phyloP scores from a whole-genome alignment of 495 filamentous ascomycete genomes.

The Penicillium salamii region DNA sequence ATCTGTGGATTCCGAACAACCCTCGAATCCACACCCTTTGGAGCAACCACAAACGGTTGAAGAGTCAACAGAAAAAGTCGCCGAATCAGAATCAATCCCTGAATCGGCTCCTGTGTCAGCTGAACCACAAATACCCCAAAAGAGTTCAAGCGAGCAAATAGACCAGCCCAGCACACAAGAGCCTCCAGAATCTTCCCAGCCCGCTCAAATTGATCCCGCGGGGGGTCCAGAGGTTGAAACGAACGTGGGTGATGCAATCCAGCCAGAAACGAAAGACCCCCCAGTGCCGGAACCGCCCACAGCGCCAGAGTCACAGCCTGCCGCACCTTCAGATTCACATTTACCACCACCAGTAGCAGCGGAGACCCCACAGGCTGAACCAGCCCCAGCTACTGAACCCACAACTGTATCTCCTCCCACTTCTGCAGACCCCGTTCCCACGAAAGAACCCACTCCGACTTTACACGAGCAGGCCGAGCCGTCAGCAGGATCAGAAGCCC shows the following conservation, averaged over 20 bases:
- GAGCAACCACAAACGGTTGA: background rate
- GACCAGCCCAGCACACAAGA: background rate
- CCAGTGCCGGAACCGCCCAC: background rate
- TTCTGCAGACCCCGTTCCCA: background rate
- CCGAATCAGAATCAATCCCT: background rate
- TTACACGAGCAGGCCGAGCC: background rate
- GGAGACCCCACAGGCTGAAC: background rate
- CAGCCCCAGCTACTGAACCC: background rate
- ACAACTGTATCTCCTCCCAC: background rate
- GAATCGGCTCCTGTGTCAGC: background rate
- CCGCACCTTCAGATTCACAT: background rate
- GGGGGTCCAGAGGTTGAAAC: background rate
- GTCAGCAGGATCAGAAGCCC: background rate
- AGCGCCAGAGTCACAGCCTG: background rate
- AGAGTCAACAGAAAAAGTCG: background rate
- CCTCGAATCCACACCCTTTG: constrained; percentile 6
- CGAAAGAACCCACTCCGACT: background rate
- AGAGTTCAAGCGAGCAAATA: background rate
- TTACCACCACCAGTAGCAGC: background rate
- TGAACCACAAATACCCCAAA: background rate
- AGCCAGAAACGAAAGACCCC: background rate
- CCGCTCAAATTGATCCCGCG: no score
- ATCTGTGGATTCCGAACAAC: constrained; percentile 6
- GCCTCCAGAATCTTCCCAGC: background rate
- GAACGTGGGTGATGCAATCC: background rate